Percentiles rank a stretch among this genome's conserved stretches.
These are phyloP conservation scores for Brettanomyces sp. DNA, from an alignment of 805 yeast species.

Conservation along the genomic window DNA sequence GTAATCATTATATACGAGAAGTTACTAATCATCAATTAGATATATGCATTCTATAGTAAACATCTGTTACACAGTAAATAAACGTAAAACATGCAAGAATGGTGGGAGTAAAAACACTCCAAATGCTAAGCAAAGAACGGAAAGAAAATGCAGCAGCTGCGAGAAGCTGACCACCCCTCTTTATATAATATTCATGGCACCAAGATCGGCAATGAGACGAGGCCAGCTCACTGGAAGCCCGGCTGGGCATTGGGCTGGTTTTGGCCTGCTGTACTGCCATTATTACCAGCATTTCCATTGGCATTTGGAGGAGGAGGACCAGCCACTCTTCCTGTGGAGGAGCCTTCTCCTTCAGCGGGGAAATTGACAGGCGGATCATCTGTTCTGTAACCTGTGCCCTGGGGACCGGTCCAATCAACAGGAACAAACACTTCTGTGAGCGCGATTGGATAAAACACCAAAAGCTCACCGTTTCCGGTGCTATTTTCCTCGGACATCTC, in stretches of 20 bases:
- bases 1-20: too few relatives aligned
- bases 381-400: constrained; percentile 9
- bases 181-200: too few relatives aligned
- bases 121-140: too few relatives aligned
- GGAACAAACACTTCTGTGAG: constrained; percentile 23
- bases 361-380: constrained; percentile 21
- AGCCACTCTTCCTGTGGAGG: constrained; percentile 18
- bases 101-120: too few relatives aligned
- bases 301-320: constrained; percentile 13
- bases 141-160: too few relatives aligned
- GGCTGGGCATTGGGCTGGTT: background rate
- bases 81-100: too few relatives aligned
- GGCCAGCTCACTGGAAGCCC: background rate
- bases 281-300: background rate
- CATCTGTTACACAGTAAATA: too few relatives aligned
- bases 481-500: constrained; percentile 11
- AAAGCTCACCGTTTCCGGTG: constrained; percentile 1
- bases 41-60: background rate
- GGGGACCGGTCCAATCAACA: constrained; percentile 21
- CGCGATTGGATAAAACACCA: constrained; percentile 20
- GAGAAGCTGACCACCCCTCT: background rate
- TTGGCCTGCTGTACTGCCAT: constrained; percentile 1
- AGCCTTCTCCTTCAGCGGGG: constrained; percentile 19
- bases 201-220: background rate
- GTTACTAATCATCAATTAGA: background rate